Base-by-base conservation (phyloP, 768 basidiomycete species). In the Tricholomella constricta region DNA sequence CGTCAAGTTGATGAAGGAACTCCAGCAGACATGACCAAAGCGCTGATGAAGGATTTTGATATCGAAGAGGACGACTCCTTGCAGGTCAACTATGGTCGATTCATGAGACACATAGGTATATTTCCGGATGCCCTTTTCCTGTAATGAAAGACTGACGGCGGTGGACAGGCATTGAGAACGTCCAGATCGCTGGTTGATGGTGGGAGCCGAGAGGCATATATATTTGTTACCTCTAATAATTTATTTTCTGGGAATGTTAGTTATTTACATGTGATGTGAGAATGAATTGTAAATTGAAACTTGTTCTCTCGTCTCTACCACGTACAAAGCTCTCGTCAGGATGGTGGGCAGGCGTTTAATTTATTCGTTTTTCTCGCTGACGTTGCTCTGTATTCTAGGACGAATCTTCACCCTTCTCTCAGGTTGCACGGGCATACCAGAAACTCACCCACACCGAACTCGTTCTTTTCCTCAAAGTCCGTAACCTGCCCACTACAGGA, bases 401-500 rank as follows among this genome's bases (percentile, higher is more conserved):
- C 61, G 67, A 69, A 59, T 56, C 55, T 19, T 70, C 69, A 54
- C 72, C 73, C 11, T 63, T 78, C 56, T 68, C 70, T 47, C 72
- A 85, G 62, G 82, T 91, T 51, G 78, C 79, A 61, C 78, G 74
- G 64, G 90, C 90, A 9, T 92, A 92, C 66, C 74, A 79, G 63
- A 82, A 81, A 58, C 75, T 92, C 59, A 77, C 77, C 20, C 83
- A 78, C 64, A 72, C 82, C 22, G 87, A 92, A 61, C 81, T 92
- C 55, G 69, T 85, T 34, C 79, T 92, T 50, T 92, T 92, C 67
- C 83, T 88, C 69, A 81, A 82, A 71, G 80, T 84, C 37, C 82
- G 90, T 56, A 83, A 78, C 52, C 73, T 92, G n/a, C 83, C 86
- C 45, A 83, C 78, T 0, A 71, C 78, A 11, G 90, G 89, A 36